A percentile compares a stretch with the other conserved stretches of the same genome.
Conservation (phyloP, 768 basidiomycete genomes). For the Lactarius vividus region DNA sequence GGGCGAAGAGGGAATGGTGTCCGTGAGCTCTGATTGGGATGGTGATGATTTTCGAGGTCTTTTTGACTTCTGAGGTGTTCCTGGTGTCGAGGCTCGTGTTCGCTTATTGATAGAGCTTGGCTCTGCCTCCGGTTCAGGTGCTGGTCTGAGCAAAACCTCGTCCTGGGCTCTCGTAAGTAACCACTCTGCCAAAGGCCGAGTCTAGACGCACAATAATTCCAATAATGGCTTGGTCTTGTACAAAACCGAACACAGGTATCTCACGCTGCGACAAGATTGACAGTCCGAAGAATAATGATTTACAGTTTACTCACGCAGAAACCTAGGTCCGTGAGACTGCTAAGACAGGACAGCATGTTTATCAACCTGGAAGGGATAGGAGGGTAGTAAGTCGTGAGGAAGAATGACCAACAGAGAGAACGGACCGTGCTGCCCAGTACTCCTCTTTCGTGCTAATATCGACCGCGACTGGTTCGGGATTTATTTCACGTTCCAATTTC, state of each 20-base stretch:
- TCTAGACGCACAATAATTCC: conserved; percentile 65
- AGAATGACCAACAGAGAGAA: conserved; percentile 8
- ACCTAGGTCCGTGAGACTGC: conserved; percentile 46
- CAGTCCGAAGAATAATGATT: neutral
- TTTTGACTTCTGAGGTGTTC: conserved; percentile 34
- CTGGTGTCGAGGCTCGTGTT: conserved; percentile 27
- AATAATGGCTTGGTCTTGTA: conserved; percentile 60
- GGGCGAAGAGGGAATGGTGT: conserved; percentile 28
- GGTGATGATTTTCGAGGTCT: conserved; percentile 29
- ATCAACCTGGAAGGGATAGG: conserved; percentile 52
- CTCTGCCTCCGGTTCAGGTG: conserved; percentile 14
- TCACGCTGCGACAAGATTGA: conserved; percentile 55
- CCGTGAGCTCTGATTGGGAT: conserved; percentile 26
- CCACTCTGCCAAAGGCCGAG: neutral
- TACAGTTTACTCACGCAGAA: conserved; percentile 46
- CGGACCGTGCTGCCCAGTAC: conserved; percentile 72
- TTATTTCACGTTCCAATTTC: conserved; percentile 69
- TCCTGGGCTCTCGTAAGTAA: conserved; percentile 41
- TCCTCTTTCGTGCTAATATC: conserved; percentile 58
- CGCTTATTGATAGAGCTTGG: conserved; percentile 23
- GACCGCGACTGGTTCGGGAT: conserved; percentile 54
- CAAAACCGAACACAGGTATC: conserved; percentile 76
- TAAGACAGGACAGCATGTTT: conserved; percentile 67
- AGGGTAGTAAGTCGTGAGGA: neutral
- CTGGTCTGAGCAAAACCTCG: conserved; percentile 41